A percentile compares a stretch with the other conserved stretches of the same genome.
Evolutionary conservation across 2,329 filamentous ascomycete species (phyloP).

Genomic region (Domatiomyces catenatus): DNA sequence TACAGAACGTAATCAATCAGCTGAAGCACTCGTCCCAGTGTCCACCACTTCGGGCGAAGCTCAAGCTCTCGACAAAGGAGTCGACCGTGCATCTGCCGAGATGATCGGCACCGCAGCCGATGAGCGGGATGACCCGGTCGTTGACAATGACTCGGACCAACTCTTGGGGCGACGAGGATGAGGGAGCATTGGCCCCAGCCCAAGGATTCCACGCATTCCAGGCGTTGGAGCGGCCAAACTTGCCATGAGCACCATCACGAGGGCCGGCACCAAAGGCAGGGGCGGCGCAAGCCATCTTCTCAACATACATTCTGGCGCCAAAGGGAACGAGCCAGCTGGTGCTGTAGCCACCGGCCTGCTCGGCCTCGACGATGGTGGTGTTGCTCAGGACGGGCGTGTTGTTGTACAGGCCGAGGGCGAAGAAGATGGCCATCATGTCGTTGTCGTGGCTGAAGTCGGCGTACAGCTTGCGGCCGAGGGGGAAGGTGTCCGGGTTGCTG

Average conservation of each 20-base stretch:
- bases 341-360: conserved; percentile 48
- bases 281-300: conserved; percentile 63
- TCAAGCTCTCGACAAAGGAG: conserved; percentile 58
- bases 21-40: conserved; percentile 52
- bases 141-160: conserved; percentile 69
- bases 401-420: conserved; percentile 50
- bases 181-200: too few species aligned
- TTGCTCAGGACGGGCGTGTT: neutral
- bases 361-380: neutral
- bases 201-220: conserved; percentile 10
- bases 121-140: conserved; percentile 60
- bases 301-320: conserved; percentile 64
- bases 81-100: conserved; percentile 55
- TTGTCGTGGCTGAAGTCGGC: conserved; percentile 69
- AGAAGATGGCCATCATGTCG: conserved; percentile 53
- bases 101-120: conserved; percentile 53
- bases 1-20: neutral
- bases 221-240: neutral
- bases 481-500: conserved; percentile 51
- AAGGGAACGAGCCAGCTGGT: conserved; percentile 73
- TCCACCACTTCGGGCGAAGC: conserved; percentile 57
- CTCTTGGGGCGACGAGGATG: conserved; percentile 36
- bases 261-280: too few species aligned
- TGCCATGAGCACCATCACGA: neutral
- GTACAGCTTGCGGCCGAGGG: conserved; percentile 54